Conservation (phyloP, 2,329 filamentous ascomycete genomes). For the Piedraia hortae region DNA sequence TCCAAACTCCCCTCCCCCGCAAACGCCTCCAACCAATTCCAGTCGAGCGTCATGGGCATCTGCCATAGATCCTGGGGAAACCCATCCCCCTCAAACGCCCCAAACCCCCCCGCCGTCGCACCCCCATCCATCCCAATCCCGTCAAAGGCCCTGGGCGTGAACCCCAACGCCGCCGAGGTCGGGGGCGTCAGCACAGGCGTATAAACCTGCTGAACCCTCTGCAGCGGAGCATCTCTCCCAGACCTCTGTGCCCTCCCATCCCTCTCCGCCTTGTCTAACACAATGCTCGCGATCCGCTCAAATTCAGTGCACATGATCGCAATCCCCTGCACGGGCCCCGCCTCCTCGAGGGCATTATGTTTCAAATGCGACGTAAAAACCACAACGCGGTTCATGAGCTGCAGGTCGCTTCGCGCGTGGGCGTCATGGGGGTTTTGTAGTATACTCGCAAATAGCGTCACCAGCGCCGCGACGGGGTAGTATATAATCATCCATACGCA, state of each 20-base stretch:
- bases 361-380: constrained; percentile 72
- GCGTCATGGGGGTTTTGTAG: constrained; percentile 82
- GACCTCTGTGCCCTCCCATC: too few species aligned
- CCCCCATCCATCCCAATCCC: too few species aligned
- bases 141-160: too few species aligned
- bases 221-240: too few species aligned
- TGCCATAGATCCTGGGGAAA: constrained; percentile 85
- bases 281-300: constrained; percentile 69
- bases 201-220: too few species aligned
- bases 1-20: constrained; percentile 10
- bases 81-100: constrained; percentile 52
- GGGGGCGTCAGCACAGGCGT: too few species aligned
- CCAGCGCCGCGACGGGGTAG: constrained; percentile 81
- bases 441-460: constrained; percentile 89
- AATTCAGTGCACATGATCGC: constrained; percentile 87
- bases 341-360: constrained; percentile 31
- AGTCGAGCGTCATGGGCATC: constrained; percentile 86
- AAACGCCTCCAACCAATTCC: constrained; percentile 39
- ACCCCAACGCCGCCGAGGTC: too few species aligned
- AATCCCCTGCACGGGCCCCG: constrained; percentile 80
- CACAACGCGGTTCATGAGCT: constrained; percentile 77
- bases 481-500: constrained; percentile 95
- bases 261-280: constrained; percentile 74
- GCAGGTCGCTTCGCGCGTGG: constrained; percentile 63
- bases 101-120: not conserved